These are phyloP conservation scores for Pseudogymnoascus sp. DNA, from an alignment of 2,329 filamentous ascomycete genomes.

Conservation along the genomic window DNA sequence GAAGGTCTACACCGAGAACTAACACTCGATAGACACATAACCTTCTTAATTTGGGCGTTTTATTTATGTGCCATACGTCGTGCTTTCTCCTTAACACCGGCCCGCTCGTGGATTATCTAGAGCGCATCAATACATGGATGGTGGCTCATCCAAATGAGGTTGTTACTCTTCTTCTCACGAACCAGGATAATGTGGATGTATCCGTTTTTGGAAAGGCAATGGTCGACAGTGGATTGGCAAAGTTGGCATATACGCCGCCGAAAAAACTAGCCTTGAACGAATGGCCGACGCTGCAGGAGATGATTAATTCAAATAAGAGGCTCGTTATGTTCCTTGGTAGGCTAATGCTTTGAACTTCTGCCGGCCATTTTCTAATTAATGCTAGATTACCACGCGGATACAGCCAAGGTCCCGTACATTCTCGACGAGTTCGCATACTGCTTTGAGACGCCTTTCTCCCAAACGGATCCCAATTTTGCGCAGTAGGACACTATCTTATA, in stretches of 20 bases:
- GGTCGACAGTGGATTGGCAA: constrained; percentile 17
- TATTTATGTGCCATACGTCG: constrained; percentile 51
- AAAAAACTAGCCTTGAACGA: constrained; percentile 36
- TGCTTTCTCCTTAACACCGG: constrained; percentile 54
- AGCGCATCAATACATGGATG: constrained; percentile 51
- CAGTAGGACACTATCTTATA: not conserved
- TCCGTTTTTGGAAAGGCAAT: constrained; percentile 40
- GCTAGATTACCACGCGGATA: constrained; percentile 52
- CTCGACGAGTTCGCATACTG: constrained; percentile 56
- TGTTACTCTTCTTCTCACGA: constrained; percentile 55
- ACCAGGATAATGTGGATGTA: constrained; percentile 48
- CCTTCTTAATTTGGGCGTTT: constrained; percentile 13
- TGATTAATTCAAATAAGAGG: constrained; percentile 55
- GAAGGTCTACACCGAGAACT: constrained; percentile 39
- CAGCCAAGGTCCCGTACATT: constrained; percentile 49
- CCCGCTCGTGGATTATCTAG: constrained; percentile 45
- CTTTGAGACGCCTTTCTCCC: constrained; percentile 67
- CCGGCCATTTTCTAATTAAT: not conserved
- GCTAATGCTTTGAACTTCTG: constrained; percentile 13
- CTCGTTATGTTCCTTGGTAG: constrained; percentile 64
- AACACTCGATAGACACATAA: not conserved
- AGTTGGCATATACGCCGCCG: constrained; percentile 24
- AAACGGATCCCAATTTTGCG: constrained; percentile 49
- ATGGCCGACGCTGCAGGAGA: constrained; percentile 61
- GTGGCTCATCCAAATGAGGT: constrained; percentile 51